Evolutionary conservation across 352 stramenopile species (phyloP).

Genomic region (Pythium coloratum): DNA sequence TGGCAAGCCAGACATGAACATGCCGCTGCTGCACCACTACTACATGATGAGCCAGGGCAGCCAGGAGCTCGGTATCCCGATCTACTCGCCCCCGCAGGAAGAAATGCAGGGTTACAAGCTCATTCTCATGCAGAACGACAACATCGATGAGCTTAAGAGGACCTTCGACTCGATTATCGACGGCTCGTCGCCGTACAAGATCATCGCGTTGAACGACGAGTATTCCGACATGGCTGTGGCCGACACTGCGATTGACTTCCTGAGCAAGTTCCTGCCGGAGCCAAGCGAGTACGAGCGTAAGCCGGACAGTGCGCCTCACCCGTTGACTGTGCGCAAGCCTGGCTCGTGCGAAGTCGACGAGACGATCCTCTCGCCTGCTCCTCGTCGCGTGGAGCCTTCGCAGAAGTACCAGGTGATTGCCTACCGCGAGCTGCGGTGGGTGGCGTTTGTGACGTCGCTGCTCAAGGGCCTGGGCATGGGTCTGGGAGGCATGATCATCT

Average conservation of each 20-base stretch:
- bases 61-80: slow-evolving; percentile 75
- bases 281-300: slow-evolving; percentile 72
- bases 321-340: slow-evolving; percentile 62
- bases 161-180: slow-evolving; percentile 71
- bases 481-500: slow-evolving; percentile 79
- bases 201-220: slow-evolving; percentile 87
- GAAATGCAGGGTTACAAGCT: slow-evolving; percentile 87
- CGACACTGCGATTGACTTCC: slow-evolving; percentile 67
- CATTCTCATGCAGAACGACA: slow-evolving; percentile 83
- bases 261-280: slow-evolving; percentile 67
- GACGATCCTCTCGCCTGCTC: slow-evolving; percentile 67
- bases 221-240: slow-evolving; percentile 82
- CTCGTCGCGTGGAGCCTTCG: slow-evolving; percentile 54
- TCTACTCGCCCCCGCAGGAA: slow-evolving; percentile 64
- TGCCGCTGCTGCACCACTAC: slow-evolving; percentile 84
- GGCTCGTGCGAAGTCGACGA: slow-evolving; percentile 71
- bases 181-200: slow-evolving; percentile 63
- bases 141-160: slow-evolving; percentile 65
- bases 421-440: slow-evolving; percentile 79
- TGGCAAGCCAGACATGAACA: slow-evolving; percentile 86
- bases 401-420: slow-evolving; percentile 82
- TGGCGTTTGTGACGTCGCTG: slow-evolving; percentile 78
- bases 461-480: slow-evolving; percentile 74
- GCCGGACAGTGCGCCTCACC: slow-evolving; percentile 34
- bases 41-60: slow-evolving; percentile 86